Conservation (phyloP, 2,329 filamentous ascomycete species). For the Fusarium sp. region DNA sequence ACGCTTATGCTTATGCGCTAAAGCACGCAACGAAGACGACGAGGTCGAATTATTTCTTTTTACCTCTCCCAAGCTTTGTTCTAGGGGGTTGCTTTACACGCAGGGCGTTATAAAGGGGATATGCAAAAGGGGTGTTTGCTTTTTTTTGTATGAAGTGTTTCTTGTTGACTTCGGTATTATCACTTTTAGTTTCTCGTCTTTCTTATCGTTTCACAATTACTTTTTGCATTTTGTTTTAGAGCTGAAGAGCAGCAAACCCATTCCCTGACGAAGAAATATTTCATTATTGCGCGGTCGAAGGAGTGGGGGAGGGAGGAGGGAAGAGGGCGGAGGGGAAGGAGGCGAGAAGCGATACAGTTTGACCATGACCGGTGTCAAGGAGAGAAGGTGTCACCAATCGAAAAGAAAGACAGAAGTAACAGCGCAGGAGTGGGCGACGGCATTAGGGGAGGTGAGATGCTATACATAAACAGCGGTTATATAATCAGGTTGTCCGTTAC, state of each 20-base stretch:
- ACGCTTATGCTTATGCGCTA: slow-evolving; percentile 35
- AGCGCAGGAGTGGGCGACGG: slow-evolving; percentile 9
- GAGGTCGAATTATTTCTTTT: slow-evolving; percentile 40
- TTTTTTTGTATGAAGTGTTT: slow-evolving; percentile 44
- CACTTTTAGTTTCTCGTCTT: slow-evolving; percentile 41
- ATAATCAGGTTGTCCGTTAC: slow-evolving; percentile 48
- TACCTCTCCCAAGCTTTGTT: slow-evolving; percentile 26
- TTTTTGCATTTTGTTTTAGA: slow-evolving; percentile 47
- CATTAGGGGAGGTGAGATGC: slow-evolving; percentile 13
- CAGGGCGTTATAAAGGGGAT: slow-evolving; percentile 52
- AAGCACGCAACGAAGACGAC: slow-evolving; percentile 39
- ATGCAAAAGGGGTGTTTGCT: slow-evolving; percentile 41
- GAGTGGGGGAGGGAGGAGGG: slow-evolving; percentile 7
- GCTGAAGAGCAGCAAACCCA: slow-evolving; percentile 47
- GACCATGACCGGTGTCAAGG: slow-evolving; percentile 1
- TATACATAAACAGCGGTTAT: slow-evolving; percentile 45
- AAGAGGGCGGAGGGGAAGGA: no score
- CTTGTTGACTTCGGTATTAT: slow-evolving; percentile 40
- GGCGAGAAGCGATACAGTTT: slow-evolving; percentile 1
- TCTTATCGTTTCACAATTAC: slow-evolving; percentile 38
- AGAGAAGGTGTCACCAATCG: background rate
- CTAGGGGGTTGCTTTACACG: slow-evolving; percentile 49
- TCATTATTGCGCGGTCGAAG: slow-evolving; percentile 36
- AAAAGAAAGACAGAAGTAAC: slow-evolving; percentile 23
- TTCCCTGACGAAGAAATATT: slow-evolving; percentile 47